phyloP scores from a whole-genome alignment of 805 yeast genomes.

The Suhomyces vadensis region DNA sequence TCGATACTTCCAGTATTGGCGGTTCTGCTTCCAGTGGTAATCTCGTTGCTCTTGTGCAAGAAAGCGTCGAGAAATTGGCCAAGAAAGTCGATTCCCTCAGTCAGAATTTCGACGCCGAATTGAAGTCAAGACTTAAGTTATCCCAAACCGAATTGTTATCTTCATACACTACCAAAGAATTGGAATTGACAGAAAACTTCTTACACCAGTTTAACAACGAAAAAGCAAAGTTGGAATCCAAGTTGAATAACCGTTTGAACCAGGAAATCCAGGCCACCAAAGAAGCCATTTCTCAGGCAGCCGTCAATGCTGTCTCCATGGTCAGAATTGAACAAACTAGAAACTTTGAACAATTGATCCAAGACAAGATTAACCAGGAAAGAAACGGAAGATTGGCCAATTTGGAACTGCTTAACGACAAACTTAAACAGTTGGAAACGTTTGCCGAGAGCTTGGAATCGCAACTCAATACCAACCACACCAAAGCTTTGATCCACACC shows the following conservation, averaged over 20 bases:
- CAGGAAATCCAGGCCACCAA: conserved; percentile 69
- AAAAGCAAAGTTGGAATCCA: conserved; percentile 57
- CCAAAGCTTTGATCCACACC: conserved; percentile 32
- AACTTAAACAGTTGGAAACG: conserved; percentile 56
- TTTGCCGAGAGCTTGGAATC: conserved; percentile 47
- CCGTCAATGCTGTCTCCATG: conserved; percentile 68
- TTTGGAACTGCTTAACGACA: conserved; percentile 57
- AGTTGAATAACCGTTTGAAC: conserved; percentile 56
- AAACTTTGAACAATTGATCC: conserved; percentile 59
- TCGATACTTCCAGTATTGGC: conserved; percentile 30
- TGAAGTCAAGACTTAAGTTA: conserved; percentile 34
- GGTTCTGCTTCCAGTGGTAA: conserved; percentile 26
- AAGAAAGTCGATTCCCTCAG: conserved; percentile 34
- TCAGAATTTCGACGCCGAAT: conserved; percentile 36
- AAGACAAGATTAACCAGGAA: conserved; percentile 52
- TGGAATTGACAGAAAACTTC: conserved; percentile 58
- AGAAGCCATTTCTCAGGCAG: conserved; percentile 64
- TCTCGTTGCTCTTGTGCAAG: conserved; percentile 34
- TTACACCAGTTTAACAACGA: conserved; percentile 62
- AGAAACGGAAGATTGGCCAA: conserved; percentile 77
- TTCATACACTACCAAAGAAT: conserved; percentile 48
- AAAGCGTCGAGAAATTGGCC: conserved; percentile 33
- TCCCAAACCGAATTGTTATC: conserved; percentile 43
- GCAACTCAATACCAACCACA: conserved; percentile 36
- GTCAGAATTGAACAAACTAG: conserved; percentile 69